phyloP scores from a whole-genome alignment of 139 green algal species.

The Edaphochlamys debaryana region DNA sequence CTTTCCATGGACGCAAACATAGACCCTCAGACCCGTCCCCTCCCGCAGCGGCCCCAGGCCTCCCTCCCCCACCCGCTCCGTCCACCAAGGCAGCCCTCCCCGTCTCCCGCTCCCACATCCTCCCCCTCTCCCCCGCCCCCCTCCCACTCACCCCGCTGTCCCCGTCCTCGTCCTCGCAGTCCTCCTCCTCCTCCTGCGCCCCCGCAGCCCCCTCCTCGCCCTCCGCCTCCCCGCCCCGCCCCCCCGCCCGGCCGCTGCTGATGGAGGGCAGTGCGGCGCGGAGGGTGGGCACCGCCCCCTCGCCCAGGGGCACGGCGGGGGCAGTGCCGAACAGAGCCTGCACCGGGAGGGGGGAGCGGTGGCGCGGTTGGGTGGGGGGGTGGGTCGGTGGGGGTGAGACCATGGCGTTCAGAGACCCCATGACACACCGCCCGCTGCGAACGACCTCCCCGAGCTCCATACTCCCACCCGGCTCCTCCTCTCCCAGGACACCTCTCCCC shows the following conservation, averaged over 20 bases:
- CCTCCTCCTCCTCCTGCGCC: slow-evolving; percentile 16
- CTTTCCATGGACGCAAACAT: no score
- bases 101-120: neutral
- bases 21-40: no score
- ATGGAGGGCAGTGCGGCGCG: slow-evolving; percentile 19
- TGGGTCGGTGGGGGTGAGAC: no score
- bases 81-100: no score
- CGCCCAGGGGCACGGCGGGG: slow-evolving; percentile 3
- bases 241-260: neutral
- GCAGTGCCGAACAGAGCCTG: slow-evolving; percentile 21
- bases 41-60: no score
- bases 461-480: no score
- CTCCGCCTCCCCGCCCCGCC: neutral
- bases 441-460: no score
- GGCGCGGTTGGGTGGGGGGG: neutral
- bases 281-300: neutral
- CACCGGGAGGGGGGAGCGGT: neutral
- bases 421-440: no score
- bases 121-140: neutral
- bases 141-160: slow-evolving; percentile 16
- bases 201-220: neutral
- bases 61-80: no score
- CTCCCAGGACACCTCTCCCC: no score
- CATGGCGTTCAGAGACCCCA: no score
- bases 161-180: slow-evolving; percentile 1